Evolutionary conservation across 108 stramenopile species (phyloP).

Genomic region (Nannochloropsis oceanica): DNA sequence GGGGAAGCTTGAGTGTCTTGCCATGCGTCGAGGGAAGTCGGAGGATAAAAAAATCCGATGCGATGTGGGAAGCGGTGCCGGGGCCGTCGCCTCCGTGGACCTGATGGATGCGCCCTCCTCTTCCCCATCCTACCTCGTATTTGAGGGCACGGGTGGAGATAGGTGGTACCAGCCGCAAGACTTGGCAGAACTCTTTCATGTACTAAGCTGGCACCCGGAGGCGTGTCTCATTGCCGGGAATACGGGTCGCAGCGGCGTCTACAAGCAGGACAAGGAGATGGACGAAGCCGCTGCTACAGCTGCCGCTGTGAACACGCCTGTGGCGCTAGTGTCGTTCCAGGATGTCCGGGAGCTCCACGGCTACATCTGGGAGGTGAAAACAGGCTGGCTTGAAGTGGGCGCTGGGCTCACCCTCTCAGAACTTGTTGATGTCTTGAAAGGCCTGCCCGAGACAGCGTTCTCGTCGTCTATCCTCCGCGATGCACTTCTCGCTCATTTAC

Average conservation of each 20-base stretch:
- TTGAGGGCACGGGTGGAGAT: background rate
- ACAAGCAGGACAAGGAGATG: background rate
- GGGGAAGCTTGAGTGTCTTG: background rate
- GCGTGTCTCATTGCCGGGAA: background rate
- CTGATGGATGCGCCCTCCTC: background rate
- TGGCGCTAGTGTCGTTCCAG: background rate
- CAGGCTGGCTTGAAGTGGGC: slow-evolving; percentile 1
- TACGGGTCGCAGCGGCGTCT: background rate
- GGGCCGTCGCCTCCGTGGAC: background rate
- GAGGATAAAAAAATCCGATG: background rate
- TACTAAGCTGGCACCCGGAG: background rate
- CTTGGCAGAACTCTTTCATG: background rate
- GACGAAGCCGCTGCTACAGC: background rate
- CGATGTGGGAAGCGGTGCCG: background rate
- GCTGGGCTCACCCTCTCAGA: background rate
- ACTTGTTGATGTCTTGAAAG: background rate
- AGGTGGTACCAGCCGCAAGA: background rate
- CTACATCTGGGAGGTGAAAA: background rate
- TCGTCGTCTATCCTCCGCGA: background rate
- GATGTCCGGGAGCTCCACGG: background rate
- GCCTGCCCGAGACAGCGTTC: background rate
- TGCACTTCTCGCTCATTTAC: background rate
- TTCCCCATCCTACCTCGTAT: background rate
- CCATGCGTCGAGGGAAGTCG: background rate
- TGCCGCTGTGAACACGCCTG: background rate